A percentile compares a stretch with the other conserved stretches of the same genome.
Evolutionary conservation across 2,329 filamentous ascomycete genomes (phyloP).

Genomic region (Fusarium compactum): DNA sequence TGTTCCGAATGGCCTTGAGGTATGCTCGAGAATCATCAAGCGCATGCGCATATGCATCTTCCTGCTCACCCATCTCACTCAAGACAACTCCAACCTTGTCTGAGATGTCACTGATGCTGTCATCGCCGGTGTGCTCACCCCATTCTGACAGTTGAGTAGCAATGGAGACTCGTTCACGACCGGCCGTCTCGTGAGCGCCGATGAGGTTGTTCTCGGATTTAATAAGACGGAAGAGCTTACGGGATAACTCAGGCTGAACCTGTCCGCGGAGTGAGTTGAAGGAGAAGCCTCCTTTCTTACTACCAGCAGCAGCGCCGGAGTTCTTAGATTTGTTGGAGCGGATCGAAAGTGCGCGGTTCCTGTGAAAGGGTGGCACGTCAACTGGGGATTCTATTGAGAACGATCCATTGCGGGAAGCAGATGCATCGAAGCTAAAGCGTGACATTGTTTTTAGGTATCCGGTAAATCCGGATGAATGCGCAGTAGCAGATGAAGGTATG

Average conservation of each 20-base stretch:
- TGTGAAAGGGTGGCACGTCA: slow-evolving; percentile 53
- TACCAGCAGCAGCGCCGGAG: slow-evolving; percentile 53
- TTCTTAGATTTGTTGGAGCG: slow-evolving; percentile 70
- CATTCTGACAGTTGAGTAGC: slow-evolving; percentile 94
- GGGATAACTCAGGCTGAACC: slow-evolving; percentile 88
- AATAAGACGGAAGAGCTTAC: slow-evolving; percentile 90
- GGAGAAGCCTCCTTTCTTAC: slow-evolving; percentile 75
- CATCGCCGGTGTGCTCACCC: slow-evolving; percentile 92
- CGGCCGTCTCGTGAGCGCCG: slow-evolving; percentile 84
- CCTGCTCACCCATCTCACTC: slow-evolving; percentile 92
- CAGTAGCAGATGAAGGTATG: background rate
- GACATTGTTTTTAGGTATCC: slow-evolving; percentile 45
- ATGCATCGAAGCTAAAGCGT: slow-evolving; percentile 50
- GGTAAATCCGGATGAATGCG: background rate
- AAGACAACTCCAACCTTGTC: slow-evolving; percentile 96
- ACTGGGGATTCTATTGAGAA: slow-evolving; percentile 40
- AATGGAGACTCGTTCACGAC: slow-evolving; percentile 84
- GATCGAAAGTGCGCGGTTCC: slow-evolving; percentile 81
- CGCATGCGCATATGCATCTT: slow-evolving; percentile 86
- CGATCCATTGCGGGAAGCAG: slow-evolving; percentile 35
- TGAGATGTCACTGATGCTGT: slow-evolving; percentile 86
- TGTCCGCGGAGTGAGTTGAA: slow-evolving; percentile 88
- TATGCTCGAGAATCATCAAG: slow-evolving; percentile 86
- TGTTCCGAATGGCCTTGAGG: slow-evolving; percentile 94
- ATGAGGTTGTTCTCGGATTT: slow-evolving; percentile 95